A percentile compares a stretch with the other conserved stretches of the same genome.
Conservation (phyloP, 2,329 filamentous ascomycete genomes). For the Tolypocladium ophioglossoides region DNA sequence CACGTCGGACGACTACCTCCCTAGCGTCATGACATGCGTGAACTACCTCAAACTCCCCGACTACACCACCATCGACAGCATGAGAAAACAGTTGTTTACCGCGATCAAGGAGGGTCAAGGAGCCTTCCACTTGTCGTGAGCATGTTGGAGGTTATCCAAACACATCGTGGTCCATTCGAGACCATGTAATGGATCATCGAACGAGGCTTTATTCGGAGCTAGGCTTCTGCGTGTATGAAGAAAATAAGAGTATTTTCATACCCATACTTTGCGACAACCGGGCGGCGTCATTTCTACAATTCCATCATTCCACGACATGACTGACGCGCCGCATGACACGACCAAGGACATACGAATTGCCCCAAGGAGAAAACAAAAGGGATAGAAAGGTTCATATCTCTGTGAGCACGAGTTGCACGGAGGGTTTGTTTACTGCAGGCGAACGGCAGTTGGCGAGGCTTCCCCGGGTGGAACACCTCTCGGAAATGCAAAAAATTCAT, state of each 20-base stretch:
- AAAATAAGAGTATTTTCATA: slow-evolving; percentile 1
- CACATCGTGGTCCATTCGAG: neutral
- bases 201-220: neutral
- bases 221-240: neutral
- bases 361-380: slow-evolving; percentile 10
- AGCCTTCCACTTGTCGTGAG: slow-evolving; percentile 84
- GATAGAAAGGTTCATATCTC: slow-evolving; percentile 12
- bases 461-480: neutral
- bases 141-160: neutral
- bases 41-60: slow-evolving; percentile 98
- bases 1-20: slow-evolving; percentile 93
- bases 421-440: neutral
- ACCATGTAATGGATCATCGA: neutral
- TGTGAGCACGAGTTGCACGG: neutral
- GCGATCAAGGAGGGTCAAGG: slow-evolving; percentile 95
- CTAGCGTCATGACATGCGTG: slow-evolving; percentile 99
- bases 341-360: slow-evolving; percentile 5
- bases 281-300: slow-evolving; percentile 1
- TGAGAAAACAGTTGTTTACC: slow-evolving; percentile 68
- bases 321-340: slow-evolving; percentile 14
- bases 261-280: neutral
- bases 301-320: slow-evolving; percentile 6
- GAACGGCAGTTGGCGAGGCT: neutral
- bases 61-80: slow-evolving; percentile 68
- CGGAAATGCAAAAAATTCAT: neutral